Percentiles rank a stretch among this genome's conserved stretches.
Conservation (phyloP, 176 grass and related monocot genomes). For the Oryza rufipogon region DNA sequence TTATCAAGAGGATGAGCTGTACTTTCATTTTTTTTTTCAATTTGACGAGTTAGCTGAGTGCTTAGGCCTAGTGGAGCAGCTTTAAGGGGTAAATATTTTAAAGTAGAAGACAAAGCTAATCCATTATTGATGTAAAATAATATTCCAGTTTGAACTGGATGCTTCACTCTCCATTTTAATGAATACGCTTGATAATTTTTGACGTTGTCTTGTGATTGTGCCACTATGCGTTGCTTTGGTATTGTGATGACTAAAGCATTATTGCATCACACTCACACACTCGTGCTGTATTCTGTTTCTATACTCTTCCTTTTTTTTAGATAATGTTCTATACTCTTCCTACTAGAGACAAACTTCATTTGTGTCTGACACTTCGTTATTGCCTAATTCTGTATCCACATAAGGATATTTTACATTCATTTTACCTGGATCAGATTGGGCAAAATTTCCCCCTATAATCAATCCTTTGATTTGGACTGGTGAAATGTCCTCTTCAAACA, state of each 20-base stretch:
- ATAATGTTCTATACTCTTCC: not conserved
- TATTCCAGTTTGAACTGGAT: not conserved
- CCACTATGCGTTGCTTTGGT: slow-evolving; percentile 1
- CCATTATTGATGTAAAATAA: not conserved
- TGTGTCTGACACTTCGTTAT: not conserved
- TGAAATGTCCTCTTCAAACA: slow-evolving; percentile 20
- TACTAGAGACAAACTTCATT: not conserved
- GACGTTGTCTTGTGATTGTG: not conserved
- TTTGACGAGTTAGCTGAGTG: not conserved
- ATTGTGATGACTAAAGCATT: not conserved
- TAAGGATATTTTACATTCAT: not conserved
- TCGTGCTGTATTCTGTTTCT: not conserved
- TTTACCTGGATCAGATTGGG: not conserved
- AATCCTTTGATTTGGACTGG: not conserved
- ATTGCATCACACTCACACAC: not conserved
- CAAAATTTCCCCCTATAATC: slow-evolving; percentile 17
- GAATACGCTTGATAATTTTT: not conserved
- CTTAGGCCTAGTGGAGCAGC: slow-evolving; percentile 1
- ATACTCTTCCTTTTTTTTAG: not conserved
- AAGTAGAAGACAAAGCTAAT: not conserved
- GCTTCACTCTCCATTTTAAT: not conserved
- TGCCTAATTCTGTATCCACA: not conserved
- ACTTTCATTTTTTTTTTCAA: not conserved
- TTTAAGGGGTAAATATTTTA: not conserved
- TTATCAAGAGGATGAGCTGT: not conserved